These are phyloP conservation scores for Macrophomina pseudophaseolina DNA, from an alignment of 2,329 filamentous ascomycete genomes.

Conservation along the genomic window DNA sequence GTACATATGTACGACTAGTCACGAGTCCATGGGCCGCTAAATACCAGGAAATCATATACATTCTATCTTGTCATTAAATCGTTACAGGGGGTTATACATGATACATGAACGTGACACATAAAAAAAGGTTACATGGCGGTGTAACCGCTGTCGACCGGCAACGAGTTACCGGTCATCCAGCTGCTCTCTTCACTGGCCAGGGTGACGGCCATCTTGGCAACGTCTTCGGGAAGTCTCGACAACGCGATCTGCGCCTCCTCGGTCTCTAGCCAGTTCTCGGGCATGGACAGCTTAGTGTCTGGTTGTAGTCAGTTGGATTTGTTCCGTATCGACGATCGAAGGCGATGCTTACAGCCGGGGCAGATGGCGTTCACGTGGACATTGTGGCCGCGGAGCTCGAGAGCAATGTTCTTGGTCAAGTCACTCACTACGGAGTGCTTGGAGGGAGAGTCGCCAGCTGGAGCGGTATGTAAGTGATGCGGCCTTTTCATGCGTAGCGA, in stretches of 20 bases:
- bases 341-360: constrained; percentile 52
- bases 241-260: constrained; percentile 5
- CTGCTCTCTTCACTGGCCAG: constrained; percentile 53
- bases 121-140: constrained; percentile 13
- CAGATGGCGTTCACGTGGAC: constrained; percentile 62
- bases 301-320: constrained; percentile 11
- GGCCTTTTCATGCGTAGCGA: neutral
- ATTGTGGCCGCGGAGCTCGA: constrained; percentile 55
- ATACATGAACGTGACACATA: constrained; percentile 30
- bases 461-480: neutral
- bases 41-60: constrained; percentile 21
- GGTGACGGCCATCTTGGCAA: constrained; percentile 49
- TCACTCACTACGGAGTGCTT: constrained; percentile 52
- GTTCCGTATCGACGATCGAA: neutral
- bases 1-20: constrained; percentile 24
- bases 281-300: constrained; percentile 39
- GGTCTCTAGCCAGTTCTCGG: constrained; percentile 27
- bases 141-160: constrained; percentile 52
- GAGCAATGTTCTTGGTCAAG: constrained; percentile 55
- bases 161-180: constrained; percentile 48
- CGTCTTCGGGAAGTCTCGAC: constrained; percentile 35
- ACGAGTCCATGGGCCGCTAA: neutral
- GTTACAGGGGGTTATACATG: constrained; percentile 21
- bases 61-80: constrained; percentile 23
- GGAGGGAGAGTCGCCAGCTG: constrained; percentile 52